These are phyloP conservation scores for Aspergillus cristatus DNA, from an alignment of 495 filamentous ascomycete genomes.

Conservation along the genomic window DNA sequence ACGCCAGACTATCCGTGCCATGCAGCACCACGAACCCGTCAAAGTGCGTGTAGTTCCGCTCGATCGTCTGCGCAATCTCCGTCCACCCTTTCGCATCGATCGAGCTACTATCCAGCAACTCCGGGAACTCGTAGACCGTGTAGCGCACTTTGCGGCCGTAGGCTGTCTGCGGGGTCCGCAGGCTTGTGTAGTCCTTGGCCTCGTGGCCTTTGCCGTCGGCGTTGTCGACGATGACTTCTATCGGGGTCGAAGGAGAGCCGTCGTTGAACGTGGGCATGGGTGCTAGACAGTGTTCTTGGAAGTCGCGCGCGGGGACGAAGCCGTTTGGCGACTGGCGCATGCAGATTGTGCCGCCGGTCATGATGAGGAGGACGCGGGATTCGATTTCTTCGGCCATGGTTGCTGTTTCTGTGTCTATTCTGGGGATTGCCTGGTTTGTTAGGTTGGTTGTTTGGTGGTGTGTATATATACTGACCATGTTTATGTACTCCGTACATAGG, in stretches of 20 bases:
- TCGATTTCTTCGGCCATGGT: constrained; percentile 32
- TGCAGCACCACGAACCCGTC: constrained; percentile 96
- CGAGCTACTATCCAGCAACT: constrained; percentile 83
- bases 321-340: constrained; percentile 68
- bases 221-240: constrained; percentile 44
- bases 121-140: constrained; percentile 75
- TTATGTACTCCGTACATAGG: too few species aligned
- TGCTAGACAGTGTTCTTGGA: constrained; percentile 73
- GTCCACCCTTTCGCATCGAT: constrained; percentile 89
- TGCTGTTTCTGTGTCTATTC: too few species aligned
- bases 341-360: constrained; percentile 94
- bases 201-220: constrained; percentile 22
- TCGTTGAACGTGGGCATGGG: constrained; percentile 89
- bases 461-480: too few species aligned
- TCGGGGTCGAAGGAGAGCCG: constrained; percentile 45
- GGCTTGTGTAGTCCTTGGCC: constrained; percentile 34
- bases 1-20: constrained; percentile 88
- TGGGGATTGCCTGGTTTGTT: too few species aligned
- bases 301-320: constrained; percentile 65
- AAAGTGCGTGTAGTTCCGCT: constrained; percentile 77
- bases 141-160: constrained; percentile 82
- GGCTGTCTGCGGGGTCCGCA: constrained; percentile 71
- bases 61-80: constrained; percentile 63
- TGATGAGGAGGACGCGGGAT: constrained; percentile 78
- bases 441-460: too few species aligned